Base-by-base conservation (phyloP, 495 filamentous ascomycete species). In the Pseudevernia furfuracea region DNA sequence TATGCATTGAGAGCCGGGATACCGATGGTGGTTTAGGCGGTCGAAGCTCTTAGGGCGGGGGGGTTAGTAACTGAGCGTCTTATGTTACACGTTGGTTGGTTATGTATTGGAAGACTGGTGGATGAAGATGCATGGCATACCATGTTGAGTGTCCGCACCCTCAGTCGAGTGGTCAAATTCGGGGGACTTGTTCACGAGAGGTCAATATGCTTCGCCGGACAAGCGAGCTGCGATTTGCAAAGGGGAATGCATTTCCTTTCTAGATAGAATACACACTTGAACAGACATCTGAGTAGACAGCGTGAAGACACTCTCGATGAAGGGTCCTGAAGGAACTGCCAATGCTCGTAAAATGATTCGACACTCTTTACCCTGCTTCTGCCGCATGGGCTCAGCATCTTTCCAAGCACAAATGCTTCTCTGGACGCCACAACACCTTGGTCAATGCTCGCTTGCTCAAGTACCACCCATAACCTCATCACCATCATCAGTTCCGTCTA, bases 391-490 rank as follows among this genome's bases (percentile, higher is more conserved):
- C 43, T 46, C 43, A n/a, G 43, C 43, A n/a, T 46, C 7, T 41
- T 60, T 34, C 23, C 36, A 59, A 25, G 23, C 58, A 59, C 57
- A 6, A 59, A 46, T 23, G 21, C 21, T 49, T 12, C 10, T 46
- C 43, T 9, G 7, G 21, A 46, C 61, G 52, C 52, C 52, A n/a
- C 15, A 23, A 52, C 48, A 17, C 48, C 46, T 23, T 11, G 23
- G 15, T 28, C 3, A 15, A 52, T 52, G 48, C 25, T 28, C 39
- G 43, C 19, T 48, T 10, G 39, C 34, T 67, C 61, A 67, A 60
- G 38, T 64, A 34, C 65, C 65, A 59, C 53, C 65, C 65, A 67
- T 67, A 39, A 67, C 60, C 39, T 67, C 65, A 36, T 67, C 65
- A 14, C 12, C 65, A 43, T 63, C 61, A 56, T 34, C 61, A 19